A percentile compares a stretch with the other conserved stretches of the same genome.
These are phyloP conservation scores for Phallus indusiatus DNA, from an alignment of 768 basidiomycete genomes.

Conservation along the genomic window DNA sequence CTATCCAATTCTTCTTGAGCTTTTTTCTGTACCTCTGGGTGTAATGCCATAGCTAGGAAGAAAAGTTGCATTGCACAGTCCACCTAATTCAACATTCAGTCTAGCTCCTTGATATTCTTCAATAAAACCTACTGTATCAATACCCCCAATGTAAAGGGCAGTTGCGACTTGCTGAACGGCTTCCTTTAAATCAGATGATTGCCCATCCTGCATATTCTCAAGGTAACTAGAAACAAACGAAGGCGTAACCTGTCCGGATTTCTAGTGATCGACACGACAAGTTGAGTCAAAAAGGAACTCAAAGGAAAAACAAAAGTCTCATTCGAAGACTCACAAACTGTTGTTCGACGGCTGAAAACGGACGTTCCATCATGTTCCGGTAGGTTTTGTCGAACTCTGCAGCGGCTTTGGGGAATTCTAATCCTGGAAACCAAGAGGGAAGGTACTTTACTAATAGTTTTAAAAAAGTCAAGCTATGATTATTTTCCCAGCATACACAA, in stretches of 20 bases:
- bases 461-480: not conserved
- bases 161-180: not conserved
- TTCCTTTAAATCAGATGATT: no score
- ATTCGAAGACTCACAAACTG: constrained; percentile 7
- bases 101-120: not conserved
- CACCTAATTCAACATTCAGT: not conserved
- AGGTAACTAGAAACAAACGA: no score
- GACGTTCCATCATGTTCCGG: not conserved
- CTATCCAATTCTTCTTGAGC: no score
- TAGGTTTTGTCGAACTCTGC: not conserved
- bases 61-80: not conserved
- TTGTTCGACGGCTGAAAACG: not conserved
- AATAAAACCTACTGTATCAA: constrained; percentile 14
- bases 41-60: constrained; percentile 10
- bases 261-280: no score
- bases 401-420: constrained; percentile 1
- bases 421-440: constrained; percentile 12
- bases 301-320: not conserved
- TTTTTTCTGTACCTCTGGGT: no score
- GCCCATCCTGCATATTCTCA: no score
- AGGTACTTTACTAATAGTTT: constrained; percentile 7
- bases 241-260: no score
- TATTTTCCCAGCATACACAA: not conserved
- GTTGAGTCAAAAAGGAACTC: no score
- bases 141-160: not conserved